phyloP scores from a whole-genome alignment of 805 yeast species.

The Yarrowia hollandica region DNA sequence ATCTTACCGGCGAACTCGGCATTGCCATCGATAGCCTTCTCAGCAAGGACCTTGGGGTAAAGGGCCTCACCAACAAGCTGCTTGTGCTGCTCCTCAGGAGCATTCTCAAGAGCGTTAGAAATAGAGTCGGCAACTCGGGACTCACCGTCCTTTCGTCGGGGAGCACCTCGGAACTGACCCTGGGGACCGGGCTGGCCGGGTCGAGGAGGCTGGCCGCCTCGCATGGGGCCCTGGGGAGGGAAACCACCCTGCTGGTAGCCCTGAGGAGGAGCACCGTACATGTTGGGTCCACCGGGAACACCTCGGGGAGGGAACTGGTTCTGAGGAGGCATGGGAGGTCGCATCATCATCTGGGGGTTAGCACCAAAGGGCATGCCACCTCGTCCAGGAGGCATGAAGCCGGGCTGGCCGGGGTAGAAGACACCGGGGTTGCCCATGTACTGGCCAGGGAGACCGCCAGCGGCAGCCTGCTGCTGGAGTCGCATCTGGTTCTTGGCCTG shows the following conservation, averaged over 20 bases:
- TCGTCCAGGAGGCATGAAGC: slow-evolving; percentile 84
- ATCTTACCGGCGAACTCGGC: slow-evolving; percentile 97
- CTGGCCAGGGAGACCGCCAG: slow-evolving; percentile 80
- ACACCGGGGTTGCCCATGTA: slow-evolving; percentile 76
- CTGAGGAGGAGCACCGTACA: slow-evolving; percentile 78
- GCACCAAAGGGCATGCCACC: slow-evolving; percentile 47
- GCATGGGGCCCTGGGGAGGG: slow-evolving; percentile 38
- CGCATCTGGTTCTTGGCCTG: slow-evolving; percentile 98
- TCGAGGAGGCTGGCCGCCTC: slow-evolving; percentile 38
- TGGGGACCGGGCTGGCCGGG: slow-evolving; percentile 34
- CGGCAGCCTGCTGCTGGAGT: slow-evolving; percentile 87
- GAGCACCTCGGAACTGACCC: slow-evolving; percentile 30
- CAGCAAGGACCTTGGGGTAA: slow-evolving; percentile 87
- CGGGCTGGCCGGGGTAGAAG: slow-evolving; percentile 71
- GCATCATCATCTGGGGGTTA: slow-evolving; percentile 44
- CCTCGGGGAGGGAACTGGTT: slow-evolving; percentile 56
- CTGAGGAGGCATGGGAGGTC: slow-evolving; percentile 42
- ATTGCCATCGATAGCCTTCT: slow-evolving; percentile 68
- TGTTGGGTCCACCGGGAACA: slow-evolving; percentile 73
- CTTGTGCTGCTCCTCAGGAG: slow-evolving; percentile 90
- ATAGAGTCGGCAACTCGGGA: slow-evolving; percentile 44
- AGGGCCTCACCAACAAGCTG: slow-evolving; percentile 97
- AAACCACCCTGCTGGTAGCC: slow-evolving; percentile 47
- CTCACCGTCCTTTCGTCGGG: slow-evolving; percentile 32
- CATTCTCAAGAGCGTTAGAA: slow-evolving; percentile 63